Conservation (phyloP, 768 basidiomycete genomes). For the Gyrodon lividus region DNA sequence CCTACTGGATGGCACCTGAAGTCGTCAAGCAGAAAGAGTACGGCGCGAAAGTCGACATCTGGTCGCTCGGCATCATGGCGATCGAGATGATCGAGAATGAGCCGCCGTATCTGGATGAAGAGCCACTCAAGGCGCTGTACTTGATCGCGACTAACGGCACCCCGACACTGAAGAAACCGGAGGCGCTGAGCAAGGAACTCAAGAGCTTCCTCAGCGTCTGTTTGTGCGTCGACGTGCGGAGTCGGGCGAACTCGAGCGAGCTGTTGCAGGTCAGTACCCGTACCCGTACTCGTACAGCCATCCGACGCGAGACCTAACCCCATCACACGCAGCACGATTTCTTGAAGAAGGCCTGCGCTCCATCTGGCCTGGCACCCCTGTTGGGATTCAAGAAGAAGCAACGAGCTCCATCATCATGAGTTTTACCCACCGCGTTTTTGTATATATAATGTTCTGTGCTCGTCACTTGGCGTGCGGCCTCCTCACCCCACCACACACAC, state of each 20-base stretch:
- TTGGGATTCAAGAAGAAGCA: constrained; percentile 78
- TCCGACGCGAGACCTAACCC: constrained; percentile 3
- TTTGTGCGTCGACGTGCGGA: constrained; percentile 93
- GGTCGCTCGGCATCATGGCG: constrained; percentile 97
- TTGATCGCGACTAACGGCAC: constrained; percentile 98
- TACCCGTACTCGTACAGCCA: background rate
- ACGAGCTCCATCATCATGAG: constrained; percentile 36
- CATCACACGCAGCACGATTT: constrained; percentile 80
- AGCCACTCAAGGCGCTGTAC: constrained; percentile 91
- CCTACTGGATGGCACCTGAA: constrained; percentile 99
- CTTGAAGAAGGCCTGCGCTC: constrained; percentile 81
- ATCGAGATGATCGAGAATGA: constrained; percentile 99
- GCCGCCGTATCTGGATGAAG: constrained; percentile 93
- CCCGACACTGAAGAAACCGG: constrained; percentile 95
- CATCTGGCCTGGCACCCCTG: constrained; percentile 81
- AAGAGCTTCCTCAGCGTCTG: constrained; percentile 98
- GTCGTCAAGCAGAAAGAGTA: constrained; percentile 98
- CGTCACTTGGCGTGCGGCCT: too few relatives aligned
- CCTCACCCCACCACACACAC: too few relatives aligned
- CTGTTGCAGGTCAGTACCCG: constrained; percentile 65
- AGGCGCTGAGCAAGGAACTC: constrained; percentile 85
- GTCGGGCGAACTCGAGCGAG: constrained; percentile 87
- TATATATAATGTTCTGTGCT: constrained; percentile 17
- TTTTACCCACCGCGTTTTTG: constrained; percentile 8
- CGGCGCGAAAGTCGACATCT: constrained; percentile 94